Evolutionary conservation across 1,284 basidiomycete genomes (phyloP).

Genomic region (Leccinum subspadiceum): DNA sequence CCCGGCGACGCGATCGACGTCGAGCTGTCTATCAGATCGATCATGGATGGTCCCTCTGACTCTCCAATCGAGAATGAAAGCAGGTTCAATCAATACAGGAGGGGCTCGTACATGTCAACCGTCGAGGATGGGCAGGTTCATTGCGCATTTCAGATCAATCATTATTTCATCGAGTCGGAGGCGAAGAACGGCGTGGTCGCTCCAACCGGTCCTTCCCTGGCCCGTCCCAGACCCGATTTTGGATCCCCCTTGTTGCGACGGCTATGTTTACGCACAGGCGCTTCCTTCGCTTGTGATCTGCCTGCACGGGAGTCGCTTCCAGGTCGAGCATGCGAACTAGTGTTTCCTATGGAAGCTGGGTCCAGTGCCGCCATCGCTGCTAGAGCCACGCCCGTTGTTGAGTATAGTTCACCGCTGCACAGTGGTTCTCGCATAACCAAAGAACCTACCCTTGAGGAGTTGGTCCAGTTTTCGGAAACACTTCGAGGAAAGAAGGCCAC

Average conservation of each 20-base stretch:
- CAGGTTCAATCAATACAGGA: constrained; percentile 15
- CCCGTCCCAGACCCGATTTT: constrained; percentile 54
- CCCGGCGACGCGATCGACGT: constrained; percentile 85
- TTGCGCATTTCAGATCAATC: constrained; percentile 59
- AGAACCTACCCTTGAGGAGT: constrained; percentile 77
- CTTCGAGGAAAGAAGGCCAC: constrained; percentile 79
- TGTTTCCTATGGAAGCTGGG: constrained; percentile 55
- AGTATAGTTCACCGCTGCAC: constrained; percentile 43
- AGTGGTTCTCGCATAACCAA: constrained; percentile 48
- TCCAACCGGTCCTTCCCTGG: constrained; percentile 24
- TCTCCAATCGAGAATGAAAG: constrained; percentile 26
- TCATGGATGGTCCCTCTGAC: constrained; percentile 23
- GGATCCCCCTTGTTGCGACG: constrained; percentile 62
- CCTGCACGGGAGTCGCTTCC: constrained; percentile 40
- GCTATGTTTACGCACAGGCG: constrained; percentile 66
- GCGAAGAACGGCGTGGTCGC: constrained; percentile 18
- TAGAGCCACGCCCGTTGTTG: constrained; percentile 38
- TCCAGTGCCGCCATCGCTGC: constrained; percentile 35
- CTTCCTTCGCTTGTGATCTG: constrained; percentile 52
- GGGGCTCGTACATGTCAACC: constrained; percentile 29
- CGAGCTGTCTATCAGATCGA: constrained; percentile 63
- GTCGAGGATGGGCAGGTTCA: constrained; percentile 35
- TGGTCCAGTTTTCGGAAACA: constrained; percentile 76
- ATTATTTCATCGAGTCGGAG: constrained; percentile 27
- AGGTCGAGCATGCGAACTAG: constrained; percentile 55